Percentiles rank a stretch among this genome's conserved stretches.
Conservation (phyloP, 768 basidiomycete species). For the Atractiella rhizophila region DNA sequence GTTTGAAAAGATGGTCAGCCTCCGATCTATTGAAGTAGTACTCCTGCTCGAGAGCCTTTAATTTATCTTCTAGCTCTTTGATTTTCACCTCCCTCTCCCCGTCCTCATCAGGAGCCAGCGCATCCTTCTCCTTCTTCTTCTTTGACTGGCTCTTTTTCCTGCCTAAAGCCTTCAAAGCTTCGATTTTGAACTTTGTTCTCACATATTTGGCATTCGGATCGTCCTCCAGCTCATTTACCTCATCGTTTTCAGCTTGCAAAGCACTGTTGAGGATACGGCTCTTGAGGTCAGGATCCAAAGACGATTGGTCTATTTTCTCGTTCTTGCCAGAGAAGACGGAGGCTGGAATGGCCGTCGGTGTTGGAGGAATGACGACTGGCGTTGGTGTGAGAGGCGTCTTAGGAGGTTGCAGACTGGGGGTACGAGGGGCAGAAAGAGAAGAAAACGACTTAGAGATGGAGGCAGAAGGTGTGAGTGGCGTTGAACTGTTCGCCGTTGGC, state of each 20-base stretch:
- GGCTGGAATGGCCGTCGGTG: background rate
- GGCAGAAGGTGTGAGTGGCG: too few relatives aligned
- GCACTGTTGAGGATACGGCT: constrained; percentile 3
- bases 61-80: constrained; percentile 14
- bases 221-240: constrained; percentile 15
- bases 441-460: too few relatives aligned
- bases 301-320: background rate
- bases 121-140: constrained; percentile 17
- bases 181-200: constrained; percentile 13
- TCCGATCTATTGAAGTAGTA: constrained; percentile 21
- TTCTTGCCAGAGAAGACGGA: constrained; percentile 1
- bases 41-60: constrained; percentile 18
- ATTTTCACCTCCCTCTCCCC: constrained; percentile 1
- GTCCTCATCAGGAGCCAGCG: too few relatives aligned
- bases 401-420: background rate
- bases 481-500: too few relatives aligned
- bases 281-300: background rate
- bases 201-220: constrained; percentile 14
- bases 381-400: background rate
- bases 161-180: constrained; percentile 10
- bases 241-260: constrained; percentile 11
- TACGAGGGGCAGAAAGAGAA: too few relatives aligned
- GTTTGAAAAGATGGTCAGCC: constrained; percentile 18
- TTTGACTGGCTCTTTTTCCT: constrained; percentile 13
- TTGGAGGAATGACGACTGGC: background rate